Conservation (phyloP, 2,329 filamentous ascomycete species). For the Fusarium duplospermum region DNA sequence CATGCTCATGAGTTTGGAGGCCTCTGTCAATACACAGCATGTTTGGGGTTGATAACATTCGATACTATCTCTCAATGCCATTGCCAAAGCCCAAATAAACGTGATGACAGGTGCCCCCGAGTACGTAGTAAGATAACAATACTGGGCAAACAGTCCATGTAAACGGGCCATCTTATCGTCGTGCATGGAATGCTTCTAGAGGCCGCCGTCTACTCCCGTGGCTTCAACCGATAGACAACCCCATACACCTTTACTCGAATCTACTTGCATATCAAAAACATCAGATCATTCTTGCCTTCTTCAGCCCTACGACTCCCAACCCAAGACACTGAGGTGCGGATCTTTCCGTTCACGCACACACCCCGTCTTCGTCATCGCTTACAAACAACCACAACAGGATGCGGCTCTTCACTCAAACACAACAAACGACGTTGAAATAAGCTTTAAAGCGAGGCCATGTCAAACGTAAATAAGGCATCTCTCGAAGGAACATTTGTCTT, state of each 20-base stretch:
- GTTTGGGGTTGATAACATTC: not conserved
- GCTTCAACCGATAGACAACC: not conserved
- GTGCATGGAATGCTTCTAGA: not conserved
- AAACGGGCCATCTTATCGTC: not conserved
- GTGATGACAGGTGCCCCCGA: not conserved
- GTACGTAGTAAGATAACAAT: not conserved
- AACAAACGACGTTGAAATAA: constrained; percentile 38
- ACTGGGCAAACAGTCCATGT: not conserved
- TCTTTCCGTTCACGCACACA: not conserved
- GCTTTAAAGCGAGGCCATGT: constrained; percentile 1
- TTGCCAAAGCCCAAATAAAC: not conserved
- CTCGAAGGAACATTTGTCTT: not conserved
- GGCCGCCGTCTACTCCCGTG: not conserved
- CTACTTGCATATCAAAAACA: not conserved
- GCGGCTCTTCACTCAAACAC: not conserved
- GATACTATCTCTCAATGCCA: not conserved
- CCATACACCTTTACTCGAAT: not conserved
- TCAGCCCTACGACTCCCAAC: constrained; percentile 4
- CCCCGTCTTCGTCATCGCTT: constrained; percentile 29
- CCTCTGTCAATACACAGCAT: not conserved
- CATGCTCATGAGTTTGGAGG: not conserved
- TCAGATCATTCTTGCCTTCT: not conserved
- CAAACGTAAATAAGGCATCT: not conserved
- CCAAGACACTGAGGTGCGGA: not conserved
- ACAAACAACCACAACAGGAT: constrained; percentile 6